A percentile compares a stretch with the other conserved stretches of the same genome.
Conservation (phyloP, 495 filamentous ascomycete genomes). For the Penicillium roqueforti region DNA sequence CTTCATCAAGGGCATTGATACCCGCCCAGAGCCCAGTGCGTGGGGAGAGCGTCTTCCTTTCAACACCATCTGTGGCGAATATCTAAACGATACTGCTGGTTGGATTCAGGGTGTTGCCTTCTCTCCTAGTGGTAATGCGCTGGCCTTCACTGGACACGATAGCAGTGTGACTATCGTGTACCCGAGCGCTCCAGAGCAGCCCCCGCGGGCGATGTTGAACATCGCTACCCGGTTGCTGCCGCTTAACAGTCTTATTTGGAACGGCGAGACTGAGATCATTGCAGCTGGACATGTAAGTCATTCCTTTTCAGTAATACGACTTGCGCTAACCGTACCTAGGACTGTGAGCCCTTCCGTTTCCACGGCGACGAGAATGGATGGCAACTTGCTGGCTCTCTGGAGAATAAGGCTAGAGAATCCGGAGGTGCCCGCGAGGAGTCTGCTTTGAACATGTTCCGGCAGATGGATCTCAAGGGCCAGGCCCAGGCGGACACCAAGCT, state of each 20-base stretch:
- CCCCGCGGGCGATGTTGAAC: constrained; percentile 81
- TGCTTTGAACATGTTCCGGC: constrained; percentile 97
- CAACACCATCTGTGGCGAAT: constrained; percentile 97
- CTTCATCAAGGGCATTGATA: constrained; percentile 93
- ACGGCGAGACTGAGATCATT: constrained; percentile 86
- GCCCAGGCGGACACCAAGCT: constrained; percentile 82
- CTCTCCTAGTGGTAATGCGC: constrained; percentile 82
- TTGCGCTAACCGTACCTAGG: constrained; percentile 39
- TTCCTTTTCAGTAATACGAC: not conserved
- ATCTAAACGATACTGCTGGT: constrained; percentile 86
- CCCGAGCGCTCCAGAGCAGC: constrained; percentile 85
- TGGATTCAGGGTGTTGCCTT: constrained; percentile 93
- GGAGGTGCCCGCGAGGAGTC: constrained; percentile 68
- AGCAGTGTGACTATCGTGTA: constrained; percentile 96
- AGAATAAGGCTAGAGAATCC: constrained; percentile 53
- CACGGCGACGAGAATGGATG: constrained; percentile 78
- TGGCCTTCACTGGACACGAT: constrained; percentile 91
- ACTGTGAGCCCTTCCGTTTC: constrained; percentile 92
- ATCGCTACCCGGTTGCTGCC: constrained; percentile 85
- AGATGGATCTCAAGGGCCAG: constrained; percentile 97
- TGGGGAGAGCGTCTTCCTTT: constrained; percentile 97
- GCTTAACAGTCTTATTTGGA: constrained; percentile 90
- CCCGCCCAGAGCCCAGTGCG: constrained; percentile 76
- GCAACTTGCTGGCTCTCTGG: constrained; percentile 79
- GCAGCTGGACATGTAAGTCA: constrained; percentile 76